Conservation (phyloP, 2,329 filamentous ascomycete genomes). For the Monosporascus sp. region DNA sequence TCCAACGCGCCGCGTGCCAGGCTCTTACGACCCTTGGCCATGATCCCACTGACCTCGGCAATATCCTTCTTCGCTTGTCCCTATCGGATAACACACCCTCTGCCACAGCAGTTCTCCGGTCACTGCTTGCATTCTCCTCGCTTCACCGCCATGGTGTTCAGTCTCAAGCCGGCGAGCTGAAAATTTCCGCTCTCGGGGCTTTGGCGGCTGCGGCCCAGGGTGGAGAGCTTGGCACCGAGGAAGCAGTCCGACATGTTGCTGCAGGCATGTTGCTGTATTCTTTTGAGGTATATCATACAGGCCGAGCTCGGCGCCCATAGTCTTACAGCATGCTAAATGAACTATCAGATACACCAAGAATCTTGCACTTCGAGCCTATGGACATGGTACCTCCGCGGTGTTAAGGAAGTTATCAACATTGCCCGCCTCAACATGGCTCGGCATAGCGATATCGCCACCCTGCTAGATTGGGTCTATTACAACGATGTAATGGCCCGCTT, state of each 20-base stretch:
- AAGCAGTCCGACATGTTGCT: slow-evolving; percentile 24
- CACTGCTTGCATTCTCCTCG: slow-evolving; percentile 22
- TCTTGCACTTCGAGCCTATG: slow-evolving; percentile 22
- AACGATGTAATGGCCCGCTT: slow-evolving; percentile 24
- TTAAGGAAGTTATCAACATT: background rate
- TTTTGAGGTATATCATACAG: slow-evolving; percentile 19
- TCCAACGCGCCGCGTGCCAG: background rate
- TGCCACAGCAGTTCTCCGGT: slow-evolving; percentile 14
- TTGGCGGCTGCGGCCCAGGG: slow-evolving; percentile 16
- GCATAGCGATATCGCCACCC: slow-evolving; percentile 3
- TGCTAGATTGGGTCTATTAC: slow-evolving; percentile 26
- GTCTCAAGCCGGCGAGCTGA: slow-evolving; percentile 17
- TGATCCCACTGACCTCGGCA: background rate
- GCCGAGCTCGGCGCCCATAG: too few relatives aligned
- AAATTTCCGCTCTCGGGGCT: slow-evolving; percentile 17
- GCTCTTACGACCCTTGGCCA: background rate
- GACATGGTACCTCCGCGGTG: slow-evolving; percentile 22
- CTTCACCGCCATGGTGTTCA: slow-evolving; percentile 18
- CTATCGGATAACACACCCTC: slow-evolving; percentile 13
- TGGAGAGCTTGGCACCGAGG: slow-evolving; percentile 4
- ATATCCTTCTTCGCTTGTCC: slow-evolving; percentile 18
- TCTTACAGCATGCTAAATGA: too few relatives aligned
- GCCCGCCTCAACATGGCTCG: slow-evolving; percentile 4
- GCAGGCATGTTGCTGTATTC: slow-evolving; percentile 25
- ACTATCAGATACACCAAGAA: slow-evolving; percentile 15